Conservation (phyloP, 2,329 filamentous ascomycete genomes). For the Lachnellula hyalina region DNA sequence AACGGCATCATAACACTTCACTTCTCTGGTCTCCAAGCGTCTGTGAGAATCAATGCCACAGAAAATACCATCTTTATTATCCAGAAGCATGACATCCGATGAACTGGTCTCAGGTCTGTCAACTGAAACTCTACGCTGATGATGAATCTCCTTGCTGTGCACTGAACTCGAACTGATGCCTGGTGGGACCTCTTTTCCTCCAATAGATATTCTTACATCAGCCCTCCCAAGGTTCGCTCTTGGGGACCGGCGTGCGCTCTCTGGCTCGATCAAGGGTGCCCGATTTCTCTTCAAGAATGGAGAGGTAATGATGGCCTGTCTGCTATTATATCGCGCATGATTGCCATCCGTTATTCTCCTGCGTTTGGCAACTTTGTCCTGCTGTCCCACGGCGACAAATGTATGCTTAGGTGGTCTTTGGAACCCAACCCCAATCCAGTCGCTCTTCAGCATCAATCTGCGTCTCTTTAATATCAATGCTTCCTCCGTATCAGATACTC, state of each 20-base stretch:
- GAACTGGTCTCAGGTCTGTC: conserved; percentile 7
- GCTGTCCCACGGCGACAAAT: conserved; percentile 17
- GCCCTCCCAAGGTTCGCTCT: not conserved
- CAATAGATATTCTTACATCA: conserved; percentile 29
- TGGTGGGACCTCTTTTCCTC: conserved; percentile 18
- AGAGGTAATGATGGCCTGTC: conserved; percentile 13
- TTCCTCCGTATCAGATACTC: conserved; percentile 6
- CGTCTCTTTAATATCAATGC: conserved; percentile 22
- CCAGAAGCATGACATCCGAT: conserved; percentile 30
- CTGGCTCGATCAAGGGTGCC: not conserved
- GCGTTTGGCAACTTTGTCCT: conserved; percentile 26
- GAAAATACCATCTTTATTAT: conserved; percentile 11
- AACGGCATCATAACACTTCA: not conserved
- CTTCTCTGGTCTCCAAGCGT: not conserved
- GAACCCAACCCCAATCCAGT: conserved; percentile 29
- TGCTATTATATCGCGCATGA: conserved; percentile 20
- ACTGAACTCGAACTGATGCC: conserved; percentile 24
- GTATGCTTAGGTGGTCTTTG: conserved; percentile 20
- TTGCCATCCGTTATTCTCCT: conserved; percentile 20
- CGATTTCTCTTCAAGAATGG: conserved; percentile 12
- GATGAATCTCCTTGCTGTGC: conserved; percentile 5
- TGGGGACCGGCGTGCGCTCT: not conserved
- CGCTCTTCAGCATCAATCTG: conserved; percentile 24
- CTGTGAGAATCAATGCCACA: not conserved
- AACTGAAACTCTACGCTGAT: not conserved